Evolutionary conservation across 768 basidiomycete genomes (phyloP), one percentile per base, ranked within the genome.

Genomic region (Pisolithus sp.): DNA sequence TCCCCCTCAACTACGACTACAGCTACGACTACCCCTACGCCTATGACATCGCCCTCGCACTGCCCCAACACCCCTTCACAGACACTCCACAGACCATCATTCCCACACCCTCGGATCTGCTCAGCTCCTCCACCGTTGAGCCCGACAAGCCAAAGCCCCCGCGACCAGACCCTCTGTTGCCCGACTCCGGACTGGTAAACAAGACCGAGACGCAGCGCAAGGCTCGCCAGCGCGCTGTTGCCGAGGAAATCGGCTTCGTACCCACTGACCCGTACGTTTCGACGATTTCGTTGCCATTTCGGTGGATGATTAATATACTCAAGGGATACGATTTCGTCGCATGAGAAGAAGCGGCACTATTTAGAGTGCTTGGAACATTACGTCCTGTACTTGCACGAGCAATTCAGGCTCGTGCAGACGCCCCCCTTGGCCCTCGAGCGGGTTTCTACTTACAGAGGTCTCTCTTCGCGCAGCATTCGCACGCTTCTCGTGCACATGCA

Each of bases 291-390:
- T 34, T 26, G 13, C n/a, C 7, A 31, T 15, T 5, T n/a, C 37
- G n/a, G 17, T 4, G 1, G 38, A 48, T 31, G 17, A n/a, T 7
- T 21, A 7, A 23, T 18, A 9, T 31, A 21, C 4, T 13, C 13
- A 50, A 85, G 83, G 1, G 86, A 87, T 47, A 74, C 75, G n/a
- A 86, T 89, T 50, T 83, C 86, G 3, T 86, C 85, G 6, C 86
- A 89, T 58, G 86, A 88, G 59, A 87, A 87, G 60, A 87, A 87
- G 58, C 70, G 86, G 2, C 76, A 82, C 58, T 87, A 88, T 59
- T 74, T 88, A 21, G 84, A 85, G 57, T 85, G 82, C 56, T 66
- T 89, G 7, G 86, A 89, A 57, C 77, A 83, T 52, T 89, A 87
- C 62, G 78, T 86, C 13, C 61, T 75, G 26, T 86, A 80, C 58